phyloP scores from a whole-genome alignment of 768 basidiomycete species.

The Termitomyces sp. region DNA sequence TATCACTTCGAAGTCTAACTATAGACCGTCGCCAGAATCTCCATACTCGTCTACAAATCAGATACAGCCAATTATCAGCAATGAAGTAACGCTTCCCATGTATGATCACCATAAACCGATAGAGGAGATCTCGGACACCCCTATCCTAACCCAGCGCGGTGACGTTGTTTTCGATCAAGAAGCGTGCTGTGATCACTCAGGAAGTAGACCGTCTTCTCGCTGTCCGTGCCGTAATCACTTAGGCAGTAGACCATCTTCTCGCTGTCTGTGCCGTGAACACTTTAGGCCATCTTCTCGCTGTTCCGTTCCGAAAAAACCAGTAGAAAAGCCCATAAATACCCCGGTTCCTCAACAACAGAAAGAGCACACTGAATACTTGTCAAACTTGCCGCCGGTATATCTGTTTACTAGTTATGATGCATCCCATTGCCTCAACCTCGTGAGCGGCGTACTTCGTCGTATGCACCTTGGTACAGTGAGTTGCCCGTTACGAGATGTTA shows the following conservation, averaged over 20 bases:
- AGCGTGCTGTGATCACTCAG: neutral
- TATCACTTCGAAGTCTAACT: neutral
- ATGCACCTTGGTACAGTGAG: neutral
- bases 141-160: neutral
- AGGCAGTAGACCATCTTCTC: neutral
- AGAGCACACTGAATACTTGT: neutral
- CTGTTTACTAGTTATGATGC: neutral
- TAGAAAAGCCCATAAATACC: neutral
- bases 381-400: neutral
- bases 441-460: no score
- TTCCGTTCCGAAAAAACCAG: no score
- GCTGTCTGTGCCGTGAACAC: neutral
- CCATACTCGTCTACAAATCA: neutral
- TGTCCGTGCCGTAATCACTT: no score
- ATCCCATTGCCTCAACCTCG: no score
- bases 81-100: no score
- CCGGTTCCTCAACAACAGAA: neutral
- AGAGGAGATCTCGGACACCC: neutral
- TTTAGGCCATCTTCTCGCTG: no score
- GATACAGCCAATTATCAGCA: neutral
- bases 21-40: neutral
- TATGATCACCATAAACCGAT: neutral
- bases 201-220: neutral
- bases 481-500: neutral
- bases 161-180: neutral